phyloP scores from a whole-genome alignment of 805 yeast genomes.

The Torulaspora maleeae region DNA sequence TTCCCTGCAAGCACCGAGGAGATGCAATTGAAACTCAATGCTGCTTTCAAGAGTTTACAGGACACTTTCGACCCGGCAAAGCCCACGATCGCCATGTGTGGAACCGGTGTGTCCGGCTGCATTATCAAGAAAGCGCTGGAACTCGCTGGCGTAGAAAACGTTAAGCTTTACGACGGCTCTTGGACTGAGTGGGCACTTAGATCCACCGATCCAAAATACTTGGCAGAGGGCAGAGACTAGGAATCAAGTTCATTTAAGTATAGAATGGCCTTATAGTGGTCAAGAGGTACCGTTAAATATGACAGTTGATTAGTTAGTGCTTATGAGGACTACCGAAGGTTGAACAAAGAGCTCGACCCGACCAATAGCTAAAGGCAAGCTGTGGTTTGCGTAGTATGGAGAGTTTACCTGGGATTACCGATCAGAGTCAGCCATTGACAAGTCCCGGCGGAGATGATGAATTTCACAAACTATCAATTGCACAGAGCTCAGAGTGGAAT shows the following conservation, averaged over 20 bases:
- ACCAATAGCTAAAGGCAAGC: neutral
- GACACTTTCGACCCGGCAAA: conserved; percentile 40
- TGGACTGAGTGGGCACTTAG: conserved; percentile 52
- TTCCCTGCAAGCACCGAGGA: conserved; percentile 39
- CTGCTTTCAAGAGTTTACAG: conserved; percentile 44
- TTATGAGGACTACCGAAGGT: neutral
- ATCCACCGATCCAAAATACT: conserved; percentile 17
- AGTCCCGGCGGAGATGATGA: conserved; percentile 19
- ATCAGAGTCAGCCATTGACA: conserved; percentile 11
- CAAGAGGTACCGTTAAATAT: conserved; percentile 1
- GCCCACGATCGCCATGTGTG: conserved; percentile 85
- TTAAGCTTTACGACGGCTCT: conserved; percentile 76
- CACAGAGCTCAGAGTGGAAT: conserved; percentile 32
- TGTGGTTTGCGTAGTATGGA: conserved; percentile 9
- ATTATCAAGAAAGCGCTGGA: conserved; percentile 73
- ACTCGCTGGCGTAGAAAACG: conserved; percentile 43
- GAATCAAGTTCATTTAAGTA: neutral
- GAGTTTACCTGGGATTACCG: conserved; percentile 22
- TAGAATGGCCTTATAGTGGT: neutral
- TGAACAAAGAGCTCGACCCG: neutral
- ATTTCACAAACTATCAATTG: conserved; percentile 18
- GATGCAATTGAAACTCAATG: conserved; percentile 41
- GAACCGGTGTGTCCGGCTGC: conserved; percentile 95
- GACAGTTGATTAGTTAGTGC: neutral
- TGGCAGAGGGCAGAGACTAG: conserved; percentile 25